A percentile compares a stretch with the other conserved stretches of the same genome.
Conservation (phyloP, 768 basidiomycete species). For the Agaricus bisporus region DNA sequence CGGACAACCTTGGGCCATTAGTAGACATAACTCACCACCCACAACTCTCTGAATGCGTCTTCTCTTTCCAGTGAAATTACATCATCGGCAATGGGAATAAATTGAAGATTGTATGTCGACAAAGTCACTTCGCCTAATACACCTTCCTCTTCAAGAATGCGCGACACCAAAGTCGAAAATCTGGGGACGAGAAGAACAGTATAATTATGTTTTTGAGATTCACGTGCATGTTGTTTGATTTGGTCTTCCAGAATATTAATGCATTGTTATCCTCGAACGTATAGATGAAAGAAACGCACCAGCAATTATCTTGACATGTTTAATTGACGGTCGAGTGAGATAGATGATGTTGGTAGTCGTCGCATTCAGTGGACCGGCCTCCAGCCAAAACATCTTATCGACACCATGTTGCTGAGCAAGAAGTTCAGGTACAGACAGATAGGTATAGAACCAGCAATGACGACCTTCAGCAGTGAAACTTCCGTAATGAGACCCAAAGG, state of each 20-base stretch:
- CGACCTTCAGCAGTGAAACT: slow-evolving; percentile 85
- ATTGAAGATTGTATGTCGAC: slow-evolving; percentile 84
- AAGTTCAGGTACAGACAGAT: neutral
- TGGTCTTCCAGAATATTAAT: slow-evolving; percentile 60
- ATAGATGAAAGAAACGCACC: slow-evolving; percentile 45
- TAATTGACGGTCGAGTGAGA: slow-evolving; percentile 83
- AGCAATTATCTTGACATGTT: slow-evolving; percentile 83
- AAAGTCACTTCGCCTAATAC: slow-evolving; percentile 92
- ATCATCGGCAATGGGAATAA: slow-evolving; percentile 91
- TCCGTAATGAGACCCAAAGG: slow-evolving; percentile 95
- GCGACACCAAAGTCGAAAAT: slow-evolving; percentile 76
- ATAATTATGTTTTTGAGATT: slow-evolving; percentile 75
- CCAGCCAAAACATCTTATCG: slow-evolving; percentile 99
- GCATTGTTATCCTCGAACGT: slow-evolving; percentile 11
- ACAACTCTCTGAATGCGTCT: slow-evolving; percentile 80
- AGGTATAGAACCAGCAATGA: neutral
- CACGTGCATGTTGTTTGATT: slow-evolving; percentile 72
- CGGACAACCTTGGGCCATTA: slow-evolving; percentile 7
- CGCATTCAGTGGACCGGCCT: slow-evolving; percentile 77
- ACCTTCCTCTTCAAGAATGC: slow-evolving; percentile 93
- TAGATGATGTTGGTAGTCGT: slow-evolving; percentile 89
- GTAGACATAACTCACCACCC: slow-evolving; percentile 61
- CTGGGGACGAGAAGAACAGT: slow-evolving; percentile 86
- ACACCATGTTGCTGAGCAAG: slow-evolving; percentile 86
- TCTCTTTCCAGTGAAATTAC: slow-evolving; percentile 88